Base-by-base conservation (phyloP, 202 grass and related monocot genomes). In the Zoysia matrella region DNA sequence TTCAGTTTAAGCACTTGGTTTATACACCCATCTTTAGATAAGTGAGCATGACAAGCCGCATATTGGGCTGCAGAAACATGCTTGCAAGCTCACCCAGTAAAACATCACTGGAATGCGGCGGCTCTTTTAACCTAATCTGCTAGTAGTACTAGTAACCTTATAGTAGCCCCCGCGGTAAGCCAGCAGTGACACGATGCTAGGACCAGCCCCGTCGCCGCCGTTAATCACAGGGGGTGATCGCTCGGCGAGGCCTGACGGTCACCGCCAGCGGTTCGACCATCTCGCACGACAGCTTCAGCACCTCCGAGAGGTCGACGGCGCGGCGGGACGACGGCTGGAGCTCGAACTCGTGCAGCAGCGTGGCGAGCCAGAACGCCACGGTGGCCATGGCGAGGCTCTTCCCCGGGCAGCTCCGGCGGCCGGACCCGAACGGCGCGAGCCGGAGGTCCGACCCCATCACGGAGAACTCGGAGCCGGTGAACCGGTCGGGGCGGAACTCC, bases 311-410 rank as follows among this genome's bases (percentile, higher is more conserved):
- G 41, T 90, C 36, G 50, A 95, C 85, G 5, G 4, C 45, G 6
- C 4, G 49, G 48, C 67, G 44, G 30, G 30, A 36, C 0, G 93
- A 88, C 13, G 82, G 82, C 10, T 82, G 75, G 49, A 87, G 87
- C 18, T 91, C 41, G 64, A 95, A 89, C 84, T 98, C 90, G 46
- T 95, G 95, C 48, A 92, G 47, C 51, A 98, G 76, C 47, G 90
- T 84, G 13, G 95, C 95, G 41, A 95, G 76, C 95, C 95, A 95
- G 42, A 95, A 89, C 0, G 60, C 72, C 16, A 98, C 92, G 4
- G 95, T 95, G 43, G 90, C 91, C 86, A 98, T 86, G 47, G 95
- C 95, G 6, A 98, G 90, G 15, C 82, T 88, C 82, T 95, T 98
- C 52, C 92, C 95, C 0, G 95, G 95, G 79, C 95, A 98, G 71